Conservation (phyloP, 768 basidiomycete genomes). For the Xanthoconium purpureum region DNA sequence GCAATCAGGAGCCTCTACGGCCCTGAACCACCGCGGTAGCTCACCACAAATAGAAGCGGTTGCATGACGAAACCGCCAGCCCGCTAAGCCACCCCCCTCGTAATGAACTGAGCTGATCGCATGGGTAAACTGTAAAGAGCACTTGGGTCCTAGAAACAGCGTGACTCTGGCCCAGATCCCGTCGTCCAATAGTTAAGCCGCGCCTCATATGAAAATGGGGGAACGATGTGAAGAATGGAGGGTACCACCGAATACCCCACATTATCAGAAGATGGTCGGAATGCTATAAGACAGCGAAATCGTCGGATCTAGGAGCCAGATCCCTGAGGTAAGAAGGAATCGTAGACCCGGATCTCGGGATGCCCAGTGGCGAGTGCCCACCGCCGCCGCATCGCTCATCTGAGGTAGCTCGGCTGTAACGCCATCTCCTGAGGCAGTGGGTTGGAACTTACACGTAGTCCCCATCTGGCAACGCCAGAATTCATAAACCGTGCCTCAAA, state of each 20-base stretch:
- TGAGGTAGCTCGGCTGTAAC: conserved; percentile 15
- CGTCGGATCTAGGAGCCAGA: conserved; percentile 20
- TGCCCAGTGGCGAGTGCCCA: conserved; percentile 7
- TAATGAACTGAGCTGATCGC: conserved; percentile 21
- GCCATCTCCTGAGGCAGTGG: conserved; percentile 9
- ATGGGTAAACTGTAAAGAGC: conserved; percentile 9
- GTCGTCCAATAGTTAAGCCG: not conserved
- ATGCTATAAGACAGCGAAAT: conserved; percentile 1
- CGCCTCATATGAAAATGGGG: conserved; percentile 5
- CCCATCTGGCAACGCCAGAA: conserved; percentile 8
- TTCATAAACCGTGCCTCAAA: conserved; percentile 10
- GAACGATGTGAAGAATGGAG: conserved; percentile 17
- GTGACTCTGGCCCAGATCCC: conserved; percentile 1
- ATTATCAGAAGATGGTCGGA: not conserved
- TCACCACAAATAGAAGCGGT: conserved; percentile 14
- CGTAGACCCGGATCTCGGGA: conserved; percentile 18
- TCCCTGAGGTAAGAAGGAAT: conserved; percentile 10
- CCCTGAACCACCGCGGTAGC: conserved; percentile 13
- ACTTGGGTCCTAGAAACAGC: not conserved
- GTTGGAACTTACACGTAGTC: not conserved
- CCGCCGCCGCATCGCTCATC: conserved; percentile 10
- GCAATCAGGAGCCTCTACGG: not conserved
- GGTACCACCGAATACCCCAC: conserved; percentile 10
- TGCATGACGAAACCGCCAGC: conserved; percentile 16
- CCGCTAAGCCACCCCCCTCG: conserved; percentile 17